Conservation (phyloP, 768 basidiomycete genomes). For the Rossbeevera mucosa region DNA sequence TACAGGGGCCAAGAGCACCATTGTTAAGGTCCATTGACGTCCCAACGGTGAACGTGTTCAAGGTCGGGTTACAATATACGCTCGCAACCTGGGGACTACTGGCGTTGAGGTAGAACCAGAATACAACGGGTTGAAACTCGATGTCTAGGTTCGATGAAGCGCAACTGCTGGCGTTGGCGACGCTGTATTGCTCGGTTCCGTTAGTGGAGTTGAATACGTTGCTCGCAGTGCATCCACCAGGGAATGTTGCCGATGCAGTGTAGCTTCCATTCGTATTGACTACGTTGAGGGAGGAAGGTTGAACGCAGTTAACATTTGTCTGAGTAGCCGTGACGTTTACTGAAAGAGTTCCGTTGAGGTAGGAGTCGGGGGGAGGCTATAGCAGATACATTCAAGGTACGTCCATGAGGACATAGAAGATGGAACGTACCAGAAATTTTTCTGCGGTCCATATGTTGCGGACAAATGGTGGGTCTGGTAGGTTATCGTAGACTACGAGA, state of each 20-base stretch:
- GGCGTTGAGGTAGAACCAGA: constrained; percentile 54
- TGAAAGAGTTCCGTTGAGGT: constrained; percentile 50
- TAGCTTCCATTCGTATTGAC: constrained; percentile 26
- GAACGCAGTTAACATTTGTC: constrained; percentile 46
- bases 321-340: constrained; percentile 48
- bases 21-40: constrained; percentile 44
- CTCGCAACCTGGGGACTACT: constrained; percentile 39
- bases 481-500: constrained; percentile 29
- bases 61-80: constrained; percentile 55
- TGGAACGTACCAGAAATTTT: constrained; percentile 41
- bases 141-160: constrained; percentile 29
- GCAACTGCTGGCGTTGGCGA: constrained; percentile 35
- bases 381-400: not conserved
- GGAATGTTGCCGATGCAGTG: constrained; percentile 41
- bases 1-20: constrained; percentile 38
- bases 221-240: constrained; percentile 41
- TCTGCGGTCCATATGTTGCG: constrained; percentile 48
- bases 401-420: not conserved
- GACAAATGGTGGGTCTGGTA: constrained; percentile 59
- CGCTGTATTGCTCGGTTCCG: constrained; percentile 48
- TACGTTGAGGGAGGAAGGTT: constrained; percentile 31
- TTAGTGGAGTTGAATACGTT: constrained; percentile 36
- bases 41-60: constrained; percentile 40
- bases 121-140: constrained; percentile 54
- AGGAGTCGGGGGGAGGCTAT: constrained; percentile 40